These are phyloP conservation scores for Taiozyma onychis DNA, from an alignment of 1,139 yeast species.

Conservation along the genomic window DNA sequence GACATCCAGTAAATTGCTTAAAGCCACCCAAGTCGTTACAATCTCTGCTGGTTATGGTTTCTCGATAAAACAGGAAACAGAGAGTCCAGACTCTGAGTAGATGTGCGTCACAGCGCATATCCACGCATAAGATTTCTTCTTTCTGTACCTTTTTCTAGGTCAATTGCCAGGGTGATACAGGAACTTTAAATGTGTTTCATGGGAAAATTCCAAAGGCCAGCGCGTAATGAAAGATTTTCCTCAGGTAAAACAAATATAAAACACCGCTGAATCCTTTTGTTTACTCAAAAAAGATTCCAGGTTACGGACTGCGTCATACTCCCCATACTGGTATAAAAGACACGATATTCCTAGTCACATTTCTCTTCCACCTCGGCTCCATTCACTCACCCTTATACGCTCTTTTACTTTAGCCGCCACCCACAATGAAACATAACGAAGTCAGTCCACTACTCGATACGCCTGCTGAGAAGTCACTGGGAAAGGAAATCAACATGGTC, in stretches of 20 bases:
- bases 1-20: too few species aligned
- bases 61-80: neutral
- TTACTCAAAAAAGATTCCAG: neutral
- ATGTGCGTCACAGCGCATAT: neutral
- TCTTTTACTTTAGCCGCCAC: neutral
- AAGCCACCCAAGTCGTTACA: too few species aligned
- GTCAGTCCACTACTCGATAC: slow-evolving; percentile 16
- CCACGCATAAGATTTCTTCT: neutral
- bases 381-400: neutral
- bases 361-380: neutral
- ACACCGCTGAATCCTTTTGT: neutral
- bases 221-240: neutral
- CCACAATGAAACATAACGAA: slow-evolving; percentile 2
- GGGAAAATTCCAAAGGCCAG: neutral
- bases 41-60: too few species aligned
- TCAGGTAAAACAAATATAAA: neutral
- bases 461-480: slow-evolving; percentile 20
- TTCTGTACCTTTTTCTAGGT: neutral
- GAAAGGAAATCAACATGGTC: slow-evolving; percentile 22
- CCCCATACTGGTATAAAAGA: neutral
- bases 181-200: neutral
- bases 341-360: neutral
- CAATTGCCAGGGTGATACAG: neutral
- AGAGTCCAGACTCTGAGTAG: neutral
- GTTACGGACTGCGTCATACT: neutral